Evolutionary conservation across 345 rosid genomes (phyloP).

Genomic region (Eucalyptus cloeziana): DNA sequence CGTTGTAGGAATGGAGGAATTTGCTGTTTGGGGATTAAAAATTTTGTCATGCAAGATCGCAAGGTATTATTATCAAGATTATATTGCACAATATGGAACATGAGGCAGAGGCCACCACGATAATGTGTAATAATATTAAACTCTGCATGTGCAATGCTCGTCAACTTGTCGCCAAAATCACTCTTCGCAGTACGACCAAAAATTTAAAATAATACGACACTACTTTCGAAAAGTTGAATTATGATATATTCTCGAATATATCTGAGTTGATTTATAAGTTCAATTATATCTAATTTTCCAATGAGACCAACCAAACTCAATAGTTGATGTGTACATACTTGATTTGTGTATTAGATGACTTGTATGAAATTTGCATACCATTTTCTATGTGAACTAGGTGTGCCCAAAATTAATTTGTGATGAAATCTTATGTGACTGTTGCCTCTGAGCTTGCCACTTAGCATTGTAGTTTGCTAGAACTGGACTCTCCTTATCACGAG

Average conservation of each 20-base stretch:
- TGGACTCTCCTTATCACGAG: neutral
- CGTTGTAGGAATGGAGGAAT: neutral
- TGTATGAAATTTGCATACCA: neutral
- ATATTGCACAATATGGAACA: neutral
- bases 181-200: neutral
- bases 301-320: neutral
- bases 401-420: neutral
- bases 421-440: neutral
- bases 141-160: neutral
- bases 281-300: rapidly evolving
- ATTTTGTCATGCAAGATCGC: neutral
- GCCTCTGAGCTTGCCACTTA: neutral
- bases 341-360: no score
- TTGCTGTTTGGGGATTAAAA: neutral
- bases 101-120: neutral
- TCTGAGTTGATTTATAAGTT: rapidly evolving
- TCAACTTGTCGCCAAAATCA: neutral
- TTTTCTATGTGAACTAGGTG: neutral
- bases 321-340: neutral
- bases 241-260: neutral
- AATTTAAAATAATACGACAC: neutral
- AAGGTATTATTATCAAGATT: neutral
- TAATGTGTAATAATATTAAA: neutral
- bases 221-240: neutral
- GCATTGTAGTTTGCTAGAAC: neutral